Conservation (phyloP, 2,329 filamentous ascomycete genomes). For the Verticillium nubilum region DNA sequence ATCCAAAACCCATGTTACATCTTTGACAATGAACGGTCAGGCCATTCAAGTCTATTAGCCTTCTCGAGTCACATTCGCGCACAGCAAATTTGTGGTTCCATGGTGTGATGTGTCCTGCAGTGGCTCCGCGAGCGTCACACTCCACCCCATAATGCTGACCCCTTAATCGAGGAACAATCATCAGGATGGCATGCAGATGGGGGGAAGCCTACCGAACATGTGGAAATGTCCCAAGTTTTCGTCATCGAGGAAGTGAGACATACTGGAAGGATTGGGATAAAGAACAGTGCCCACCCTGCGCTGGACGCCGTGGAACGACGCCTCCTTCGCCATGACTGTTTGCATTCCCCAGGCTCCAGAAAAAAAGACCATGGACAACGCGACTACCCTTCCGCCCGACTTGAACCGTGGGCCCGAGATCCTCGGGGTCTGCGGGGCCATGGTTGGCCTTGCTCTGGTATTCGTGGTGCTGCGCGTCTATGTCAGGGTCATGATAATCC, state of each 20-base stretch:
- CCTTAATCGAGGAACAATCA: not conserved
- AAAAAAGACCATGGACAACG: conserved; percentile 12
- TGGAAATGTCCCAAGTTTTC: not conserved
- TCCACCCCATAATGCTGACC: not conserved
- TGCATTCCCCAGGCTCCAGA: not conserved
- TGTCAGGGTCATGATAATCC: conserved; percentile 19
- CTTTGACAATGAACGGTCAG: not conserved
- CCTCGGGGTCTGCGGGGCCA: conserved; percentile 19
- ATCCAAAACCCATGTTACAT: not conserved
- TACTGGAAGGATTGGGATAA: not conserved
- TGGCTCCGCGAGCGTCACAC: not conserved
- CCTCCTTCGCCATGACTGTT: not conserved
- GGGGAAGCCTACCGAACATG: not conserved
- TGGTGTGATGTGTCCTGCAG: not conserved
- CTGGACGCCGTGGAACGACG: not conserved
- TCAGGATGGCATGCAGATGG: not conserved
- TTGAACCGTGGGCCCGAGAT: conserved; percentile 23
- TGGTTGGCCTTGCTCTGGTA: conserved; percentile 17
- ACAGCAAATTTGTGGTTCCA: not conserved
- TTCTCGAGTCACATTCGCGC: not conserved
- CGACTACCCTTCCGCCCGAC: conserved; percentile 14
- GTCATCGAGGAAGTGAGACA: not conserved
- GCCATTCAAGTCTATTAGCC: not conserved
- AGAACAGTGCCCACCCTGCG: not conserved
- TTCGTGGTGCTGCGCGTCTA: conserved; percentile 18